A percentile compares a stretch with the other conserved stretches of the same genome.
These are phyloP conservation scores for Russula emetica DNA, from an alignment of 768 basidiomycete species.

Conservation along the genomic window DNA sequence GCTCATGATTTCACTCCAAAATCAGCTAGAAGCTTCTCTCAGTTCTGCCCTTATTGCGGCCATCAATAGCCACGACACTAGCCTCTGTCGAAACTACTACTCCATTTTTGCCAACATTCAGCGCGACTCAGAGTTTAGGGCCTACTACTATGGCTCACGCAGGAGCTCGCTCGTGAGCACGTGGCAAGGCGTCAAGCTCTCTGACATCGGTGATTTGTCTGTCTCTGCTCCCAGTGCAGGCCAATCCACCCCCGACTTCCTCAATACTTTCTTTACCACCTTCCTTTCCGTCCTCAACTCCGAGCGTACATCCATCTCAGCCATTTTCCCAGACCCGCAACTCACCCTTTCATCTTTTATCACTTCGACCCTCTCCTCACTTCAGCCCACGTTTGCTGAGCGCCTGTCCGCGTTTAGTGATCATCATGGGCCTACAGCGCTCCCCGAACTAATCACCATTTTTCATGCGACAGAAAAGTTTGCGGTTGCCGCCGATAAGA, in stretches of 20 bases:
- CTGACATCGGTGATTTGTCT: conserved; percentile 44
- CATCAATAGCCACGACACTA: conserved; percentile 72
- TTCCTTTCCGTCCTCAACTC: conserved; percentile 62
- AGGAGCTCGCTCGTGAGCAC: conserved; percentile 55
- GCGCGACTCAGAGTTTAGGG: conserved; percentile 86
- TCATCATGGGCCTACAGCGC: conserved; percentile 55
- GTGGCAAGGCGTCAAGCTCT: conserved; percentile 63
- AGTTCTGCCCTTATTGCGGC: conserved; percentile 88
- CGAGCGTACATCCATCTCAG: conserved; percentile 69
- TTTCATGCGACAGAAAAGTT: conserved; percentile 82
- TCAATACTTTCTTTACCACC: conserved; percentile 67
- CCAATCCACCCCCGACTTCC: conserved; percentile 59
- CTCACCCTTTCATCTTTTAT: conserved; percentile 76
- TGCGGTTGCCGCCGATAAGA: conserved; percentile 62
- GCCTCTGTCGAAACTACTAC: conserved; percentile 72
- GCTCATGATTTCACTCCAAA: conserved; percentile 88
- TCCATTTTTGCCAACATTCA: conserved; percentile 88
- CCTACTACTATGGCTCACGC: conserved; percentile 89
- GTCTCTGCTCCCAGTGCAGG: conserved; percentile 27
- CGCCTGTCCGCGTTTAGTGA: conserved; percentile 69
- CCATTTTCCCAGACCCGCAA: conserved; percentile 85
- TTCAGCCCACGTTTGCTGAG: conserved; percentile 79
- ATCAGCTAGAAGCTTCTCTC: conserved; percentile 89
- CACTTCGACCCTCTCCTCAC: conserved; percentile 69
- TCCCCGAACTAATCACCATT: conserved; percentile 65